These are phyloP conservation scores for Talaromyces funiculosus DNA, from an alignment of 2,329 filamentous ascomycete genomes.

Conservation along the genomic window DNA sequence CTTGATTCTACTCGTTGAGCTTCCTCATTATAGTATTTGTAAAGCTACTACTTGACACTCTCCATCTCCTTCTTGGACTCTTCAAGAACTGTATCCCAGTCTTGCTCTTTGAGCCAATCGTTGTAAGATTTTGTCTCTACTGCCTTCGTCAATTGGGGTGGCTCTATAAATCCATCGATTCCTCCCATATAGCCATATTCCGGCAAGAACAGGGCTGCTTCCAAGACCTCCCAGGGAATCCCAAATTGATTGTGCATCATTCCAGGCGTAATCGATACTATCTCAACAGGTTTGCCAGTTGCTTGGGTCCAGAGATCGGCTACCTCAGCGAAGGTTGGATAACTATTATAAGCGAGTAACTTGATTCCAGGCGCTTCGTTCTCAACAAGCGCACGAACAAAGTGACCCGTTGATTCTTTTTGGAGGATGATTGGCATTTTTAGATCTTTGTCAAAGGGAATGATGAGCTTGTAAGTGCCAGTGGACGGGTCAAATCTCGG, in stretches of 20 bases:
- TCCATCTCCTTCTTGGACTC: background rate
- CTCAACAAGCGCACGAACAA: constrained; percentile 10
- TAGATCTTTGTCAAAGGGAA: background rate
- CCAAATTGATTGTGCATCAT: constrained; percentile 27
- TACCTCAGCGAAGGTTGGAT: constrained; percentile 30
- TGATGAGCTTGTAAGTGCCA: background rate
- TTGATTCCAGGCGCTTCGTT: constrained; percentile 6
- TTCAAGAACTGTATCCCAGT: constrained; percentile 16
- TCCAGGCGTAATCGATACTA: constrained; percentile 26
- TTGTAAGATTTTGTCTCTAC: constrained; percentile 14
- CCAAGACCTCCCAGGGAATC: constrained; percentile 31
- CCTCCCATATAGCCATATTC: constrained; percentile 39
- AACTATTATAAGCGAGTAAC: constrained; percentile 18
- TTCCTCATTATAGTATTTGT: background rate
- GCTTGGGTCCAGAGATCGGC: constrained; percentile 32
- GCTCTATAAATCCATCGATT: constrained; percentile 25
- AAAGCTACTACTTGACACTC: background rate
- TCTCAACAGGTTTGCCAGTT: constrained; percentile 33
- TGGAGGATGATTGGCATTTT: constrained; percentile 7
- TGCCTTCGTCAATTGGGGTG: constrained; percentile 32
- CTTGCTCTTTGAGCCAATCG: constrained; percentile 20
- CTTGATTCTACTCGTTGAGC: background rate
- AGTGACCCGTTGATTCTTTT: background rate
- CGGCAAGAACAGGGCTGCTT: constrained; percentile 30
- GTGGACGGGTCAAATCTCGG: background rate